These are phyloP conservation scores for Brassica cretica DNA, from an alignment of 345 rosid genomes.

Conservation along the genomic window DNA sequence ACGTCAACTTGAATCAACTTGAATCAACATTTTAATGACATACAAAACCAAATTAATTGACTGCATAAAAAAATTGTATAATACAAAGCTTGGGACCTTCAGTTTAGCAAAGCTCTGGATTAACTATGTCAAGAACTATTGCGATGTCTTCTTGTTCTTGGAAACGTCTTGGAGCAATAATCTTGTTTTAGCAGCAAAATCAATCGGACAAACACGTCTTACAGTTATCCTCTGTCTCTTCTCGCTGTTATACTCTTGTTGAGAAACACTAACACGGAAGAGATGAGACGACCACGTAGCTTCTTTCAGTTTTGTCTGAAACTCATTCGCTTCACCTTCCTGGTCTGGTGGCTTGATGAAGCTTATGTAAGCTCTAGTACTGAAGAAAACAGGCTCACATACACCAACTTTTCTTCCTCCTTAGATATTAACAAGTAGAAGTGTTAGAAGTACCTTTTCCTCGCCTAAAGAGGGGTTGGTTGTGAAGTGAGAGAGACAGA, in stretches of 20 bases:
- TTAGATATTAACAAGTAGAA: background rate
- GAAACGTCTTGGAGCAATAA: slow-evolving; percentile 73
- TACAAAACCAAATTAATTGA: background rate
- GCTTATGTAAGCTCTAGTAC: slow-evolving; percentile 64
- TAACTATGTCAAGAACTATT: slow-evolving; percentile 8
- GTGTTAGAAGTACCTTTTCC: slow-evolving; percentile 62
- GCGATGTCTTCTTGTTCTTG: slow-evolving; percentile 49
- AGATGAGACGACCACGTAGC: slow-evolving; percentile 81
- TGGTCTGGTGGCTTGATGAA: slow-evolving; percentile 69
- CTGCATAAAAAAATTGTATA: background rate
- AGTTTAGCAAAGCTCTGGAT: slow-evolving; percentile 5
- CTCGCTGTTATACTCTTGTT: slow-evolving; percentile 73
- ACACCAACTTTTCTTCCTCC: slow-evolving; percentile 1
- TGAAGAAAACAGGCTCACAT: slow-evolving; percentile 71
- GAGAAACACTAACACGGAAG: slow-evolving; percentile 68
- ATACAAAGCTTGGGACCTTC: slow-evolving; percentile 1
- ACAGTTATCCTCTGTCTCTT: slow-evolving; percentile 86
- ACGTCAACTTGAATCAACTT: too few species aligned
- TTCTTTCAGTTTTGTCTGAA: slow-evolving; percentile 65
- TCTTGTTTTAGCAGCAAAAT: slow-evolving; percentile 75
- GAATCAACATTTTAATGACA: too few species aligned
- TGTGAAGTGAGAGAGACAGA: slow-evolving; percentile 58
- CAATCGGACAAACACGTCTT: slow-evolving; percentile 62
- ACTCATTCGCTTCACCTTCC: slow-evolving; percentile 54
- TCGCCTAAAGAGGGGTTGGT: slow-evolving; percentile 68